Evolutionary conservation across 1,284 basidiomycete species (phyloP), one percentile per base, ranked within the genome.

Genomic region (Mycena citricolor): DNA sequence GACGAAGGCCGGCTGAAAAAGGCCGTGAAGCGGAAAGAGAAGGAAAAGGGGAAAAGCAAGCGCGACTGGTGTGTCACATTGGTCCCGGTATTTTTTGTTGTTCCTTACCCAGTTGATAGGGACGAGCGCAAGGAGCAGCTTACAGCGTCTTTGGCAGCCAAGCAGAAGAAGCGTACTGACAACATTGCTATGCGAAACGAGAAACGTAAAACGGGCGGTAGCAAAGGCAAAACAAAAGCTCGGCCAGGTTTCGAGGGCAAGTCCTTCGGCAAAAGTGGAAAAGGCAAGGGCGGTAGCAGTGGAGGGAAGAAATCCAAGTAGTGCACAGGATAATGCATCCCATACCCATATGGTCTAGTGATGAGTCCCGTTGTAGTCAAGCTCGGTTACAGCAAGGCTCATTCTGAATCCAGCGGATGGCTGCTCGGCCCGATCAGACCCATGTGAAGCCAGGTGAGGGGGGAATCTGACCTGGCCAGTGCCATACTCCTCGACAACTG

Each of bases 1-100:
- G 87, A 93, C 54, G 88, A 90, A 60, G 64, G 56, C 4, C 71
- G 84, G 36, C 64, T 97, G 56, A 94, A 93, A 72, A 95, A 94
- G 70, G 90, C 91, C 19, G 82, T 79, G 8, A 95, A 94, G 74
- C 73, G 88, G 62, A 84, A 87, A 57, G 93, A 94, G 66, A 94
- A 94, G 66, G 81, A 81, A 56, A 97, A 95, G 64, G 58, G 54
- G 22, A 93, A 90, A 71, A 82, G 81, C 51, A 87, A 87, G 62
- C 86, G 87, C 60, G 75, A 79, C 44, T 97, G 93, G 92, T 93
- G 49, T 47, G 86, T 73, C 23, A n/a, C n/a, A n/a, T 47, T 42
- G 14, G 31, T 13, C 40, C 33, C 42, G 39, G 16, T 40, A 37
- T 30, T 43, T n/a, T 33, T 23, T 20, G 20, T 40, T 32, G 37